A percentile compares a stretch with the other conserved stretches of the same genome.
Evolutionary conservation across 129 eudicot genomes (phyloP).

Genomic region (Flaveria bidentis): DNA sequence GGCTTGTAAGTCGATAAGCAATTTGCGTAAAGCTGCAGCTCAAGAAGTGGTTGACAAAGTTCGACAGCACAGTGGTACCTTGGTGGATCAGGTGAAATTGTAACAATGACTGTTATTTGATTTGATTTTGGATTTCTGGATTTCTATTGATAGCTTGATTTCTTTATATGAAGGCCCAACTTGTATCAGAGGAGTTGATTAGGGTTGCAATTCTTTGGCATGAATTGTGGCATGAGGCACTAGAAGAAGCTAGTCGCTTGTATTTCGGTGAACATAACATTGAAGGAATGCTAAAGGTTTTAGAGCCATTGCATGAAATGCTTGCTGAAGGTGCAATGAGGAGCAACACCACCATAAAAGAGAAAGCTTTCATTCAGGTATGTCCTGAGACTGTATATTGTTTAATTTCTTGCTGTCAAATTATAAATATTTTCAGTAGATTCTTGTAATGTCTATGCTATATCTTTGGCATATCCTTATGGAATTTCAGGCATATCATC

Average conservation of each 20-base stretch:
- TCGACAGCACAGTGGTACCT: conserved; percentile 85
- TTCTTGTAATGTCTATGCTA: conserved; percentile 1
- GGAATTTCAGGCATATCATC: conserved; percentile 73
- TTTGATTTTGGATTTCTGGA: conserved; percentile 14
- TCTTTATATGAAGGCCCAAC: conserved; percentile 75
- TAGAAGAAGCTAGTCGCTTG: conserved; percentile 98
- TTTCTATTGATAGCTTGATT: conserved; percentile 33
- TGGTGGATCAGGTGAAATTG: conserved; percentile 84
- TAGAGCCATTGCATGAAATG: conserved; percentile 93
- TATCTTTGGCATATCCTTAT: conserved; percentile 26
- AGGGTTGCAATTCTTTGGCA: conserved; percentile 99
- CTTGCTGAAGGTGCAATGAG: conserved; percentile 91
- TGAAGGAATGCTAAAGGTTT: conserved; percentile 90
- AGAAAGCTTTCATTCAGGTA: conserved; percentile 90
- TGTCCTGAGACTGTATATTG: neutral
- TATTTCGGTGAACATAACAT: conserved; percentile 95
- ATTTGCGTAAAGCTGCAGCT: conserved; percentile 89
- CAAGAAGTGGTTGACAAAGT: conserved; percentile 95
- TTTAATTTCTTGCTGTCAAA: neutral
- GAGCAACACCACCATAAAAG: conserved; percentile 74
- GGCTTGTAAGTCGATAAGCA: conserved; percentile 96
- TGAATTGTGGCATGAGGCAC: conserved; percentile 97
- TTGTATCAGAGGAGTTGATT: conserved; percentile 94
- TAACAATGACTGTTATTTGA: conserved; percentile 8
- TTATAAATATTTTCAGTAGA: neutral